Evolutionary conservation across 2,329 filamentous ascomycete species (phyloP).

Genomic region (Fusarium cyanostomum): DNA sequence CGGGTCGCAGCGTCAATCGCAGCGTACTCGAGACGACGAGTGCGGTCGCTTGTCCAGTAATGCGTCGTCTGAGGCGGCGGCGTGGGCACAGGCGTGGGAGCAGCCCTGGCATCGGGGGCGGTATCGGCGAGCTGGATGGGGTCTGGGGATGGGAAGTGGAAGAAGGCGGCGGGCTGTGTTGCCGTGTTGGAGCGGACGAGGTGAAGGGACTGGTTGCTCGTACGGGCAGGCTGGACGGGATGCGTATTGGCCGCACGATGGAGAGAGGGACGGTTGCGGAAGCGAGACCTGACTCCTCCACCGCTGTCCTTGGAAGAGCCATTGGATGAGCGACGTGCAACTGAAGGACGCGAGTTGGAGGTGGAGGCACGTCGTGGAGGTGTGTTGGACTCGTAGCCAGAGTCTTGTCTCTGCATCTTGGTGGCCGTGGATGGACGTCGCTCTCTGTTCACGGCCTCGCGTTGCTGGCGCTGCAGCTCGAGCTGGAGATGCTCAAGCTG

Average conservation of each 20-base stretch:
- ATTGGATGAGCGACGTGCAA: conserved; percentile 49
- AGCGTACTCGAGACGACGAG: conserved; percentile 70
- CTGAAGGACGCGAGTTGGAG: conserved; percentile 45
- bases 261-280: conserved; percentile 53
- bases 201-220: conserved; percentile 48
- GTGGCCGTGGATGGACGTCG: conserved; percentile 45
- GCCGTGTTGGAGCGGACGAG: conserved; percentile 48
- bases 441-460: conserved; percentile 33
- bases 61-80: conserved; percentile 68
- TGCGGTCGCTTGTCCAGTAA: conserved; percentile 73
- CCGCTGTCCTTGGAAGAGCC: conserved; percentile 39
- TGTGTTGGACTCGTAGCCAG: conserved; percentile 65
- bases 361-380: conserved; percentile 51
- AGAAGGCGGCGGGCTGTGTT: conserved; percentile 53
- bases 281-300: conserved; percentile 40
- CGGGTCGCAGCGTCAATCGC: conserved; percentile 71
- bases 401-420: conserved; percentile 65
- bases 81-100: conserved; percentile 45
- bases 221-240: conserved; percentile 36
- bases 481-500: conserved; percentile 37
- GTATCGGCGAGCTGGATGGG: conserved; percentile 44
- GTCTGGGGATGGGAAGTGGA: conserved; percentile 60
- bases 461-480: conserved; percentile 36
- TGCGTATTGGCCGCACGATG: conserved; percentile 54
- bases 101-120: conserved; percentile 27